phyloP scores from a whole-genome alignment of 2,329 filamentous ascomycete species.

The Trichoderma afroharzianum region DNA sequence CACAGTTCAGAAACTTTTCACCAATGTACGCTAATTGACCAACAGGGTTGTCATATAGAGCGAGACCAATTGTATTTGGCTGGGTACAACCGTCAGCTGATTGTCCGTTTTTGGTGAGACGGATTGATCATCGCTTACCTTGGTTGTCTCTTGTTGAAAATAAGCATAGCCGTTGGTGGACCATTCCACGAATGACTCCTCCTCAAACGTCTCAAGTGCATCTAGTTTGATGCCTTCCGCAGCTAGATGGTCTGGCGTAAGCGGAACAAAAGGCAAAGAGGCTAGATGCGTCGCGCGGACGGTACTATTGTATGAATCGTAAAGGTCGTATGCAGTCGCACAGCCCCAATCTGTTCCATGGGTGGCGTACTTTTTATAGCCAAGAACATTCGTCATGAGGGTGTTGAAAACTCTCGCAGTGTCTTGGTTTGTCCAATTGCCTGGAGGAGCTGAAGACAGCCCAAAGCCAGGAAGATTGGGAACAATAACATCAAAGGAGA shows the following conservation, averaged over 20 bases:
- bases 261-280: constrained; percentile 19
- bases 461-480: constrained; percentile 39
- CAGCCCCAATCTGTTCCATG: constrained; percentile 23
- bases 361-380: constrained; percentile 29
- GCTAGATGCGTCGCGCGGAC: constrained; percentile 19
- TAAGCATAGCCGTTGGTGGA: constrained; percentile 16
- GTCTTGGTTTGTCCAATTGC: constrained; percentile 34
- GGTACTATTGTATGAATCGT: constrained; percentile 17
- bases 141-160: constrained; percentile 17
- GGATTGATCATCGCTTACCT: background rate
- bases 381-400: constrained; percentile 36
- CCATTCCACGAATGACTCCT: constrained; percentile 1
- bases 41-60: constrained; percentile 40
- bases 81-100: background rate
- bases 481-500: constrained; percentile 24
- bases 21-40: constrained; percentile 43
- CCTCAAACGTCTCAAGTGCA: constrained; percentile 12
- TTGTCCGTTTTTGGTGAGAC: background rate
- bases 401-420: constrained; percentile 35
- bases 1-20: constrained; percentile 33
- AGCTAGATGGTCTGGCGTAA: constrained; percentile 9
- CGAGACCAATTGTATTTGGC: constrained; percentile 42
- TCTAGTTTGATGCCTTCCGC: constrained; percentile 15
- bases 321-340: constrained; percentile 17
- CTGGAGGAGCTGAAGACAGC: constrained; percentile 32